Evolutionary conservation across 2,329 filamentous ascomycete genomes (phyloP), one percentile per base, ranked within the genome.

Genomic region (Botryosphaeria agaves): DNA sequence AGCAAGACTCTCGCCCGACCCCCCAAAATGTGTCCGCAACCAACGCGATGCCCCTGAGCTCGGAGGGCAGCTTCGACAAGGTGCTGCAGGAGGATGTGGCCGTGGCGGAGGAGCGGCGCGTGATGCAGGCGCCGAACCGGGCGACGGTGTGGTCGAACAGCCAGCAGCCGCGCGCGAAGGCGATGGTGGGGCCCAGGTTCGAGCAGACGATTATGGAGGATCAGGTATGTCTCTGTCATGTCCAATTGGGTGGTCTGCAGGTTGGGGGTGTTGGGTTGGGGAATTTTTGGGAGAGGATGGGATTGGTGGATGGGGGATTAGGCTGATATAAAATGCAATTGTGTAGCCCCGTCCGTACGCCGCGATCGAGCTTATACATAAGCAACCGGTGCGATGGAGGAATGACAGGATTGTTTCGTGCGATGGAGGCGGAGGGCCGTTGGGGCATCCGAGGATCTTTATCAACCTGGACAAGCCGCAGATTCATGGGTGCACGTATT

Each of bases 401-500:
- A 76, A 93, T 51, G 69, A 81, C 39, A 71, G 75, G 37, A 57
- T 80, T 29, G 87, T 91, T 30, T 74, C 75, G 26, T 98, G 89
- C 52, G 85, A 95, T 47, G 89, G 89, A 34, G 89, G 87, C 35
- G 85, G 85, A 42, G 89, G 87, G 27, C 77, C 85, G 18, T 62
- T 81, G 32, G 89, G 89, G 26, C 89, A 98, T 56, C 89, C 89
- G 29, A 72, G 72, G 48, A 78, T 98, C 59, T 98, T 84, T 55
- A 98, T 98, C 70, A 98, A 98, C 61, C 76, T 80, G 41, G 89
- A 98, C 60, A 95, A 94, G 67, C 81, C 89, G 26, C 76, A 95
- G 64, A 93, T 98, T 46, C 72, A 72, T 56, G 64, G 65, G 52
- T 98, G 89, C 66, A 76, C 69, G 48, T 98, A 98, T 64, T 98